Conservation (phyloP, 176 grass and related monocot species). For the Aegilops speltoides region DNA sequence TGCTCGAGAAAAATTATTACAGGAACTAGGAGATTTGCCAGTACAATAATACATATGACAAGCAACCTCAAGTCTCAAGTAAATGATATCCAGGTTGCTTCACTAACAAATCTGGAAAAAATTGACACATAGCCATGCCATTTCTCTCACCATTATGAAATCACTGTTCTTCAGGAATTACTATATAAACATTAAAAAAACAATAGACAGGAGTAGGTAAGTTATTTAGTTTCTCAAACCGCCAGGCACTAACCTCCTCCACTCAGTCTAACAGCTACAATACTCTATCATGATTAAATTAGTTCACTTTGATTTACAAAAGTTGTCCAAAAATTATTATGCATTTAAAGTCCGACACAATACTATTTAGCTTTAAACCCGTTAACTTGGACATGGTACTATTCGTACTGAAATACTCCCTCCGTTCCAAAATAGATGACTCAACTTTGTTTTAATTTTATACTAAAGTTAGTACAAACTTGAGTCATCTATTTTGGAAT, state of each 20-base stretch:
- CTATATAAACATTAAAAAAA: too few species aligned
- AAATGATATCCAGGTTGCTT: neutral
- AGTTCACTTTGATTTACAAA: neutral
- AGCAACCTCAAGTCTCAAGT: neutral
- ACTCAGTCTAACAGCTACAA: too few species aligned
- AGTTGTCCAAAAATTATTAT: neutral
- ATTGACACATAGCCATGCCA: neutral
- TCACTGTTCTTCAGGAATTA: neutral
- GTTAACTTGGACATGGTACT: neutral
- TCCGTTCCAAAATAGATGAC: too few species aligned
- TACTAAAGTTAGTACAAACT: too few species aligned
- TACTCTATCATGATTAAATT: too few species aligned
- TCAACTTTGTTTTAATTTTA: too few species aligned
- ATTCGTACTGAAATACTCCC: neutral
- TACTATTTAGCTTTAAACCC: slow-evolving; percentile 3
- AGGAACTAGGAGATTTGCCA: slow-evolving; percentile 1
- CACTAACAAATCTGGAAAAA: neutral
- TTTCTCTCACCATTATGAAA: neutral
- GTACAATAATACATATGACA: neutral
- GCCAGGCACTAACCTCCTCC: too few species aligned
- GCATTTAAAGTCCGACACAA: neutral
- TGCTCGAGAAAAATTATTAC: neutral
- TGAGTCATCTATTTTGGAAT: too few species aligned
- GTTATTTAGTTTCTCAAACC: too few species aligned
- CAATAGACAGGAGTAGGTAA: too few species aligned